These are phyloP conservation scores for Cladosporium oxysporum DNA, from an alignment of 2,329 filamentous ascomycete genomes.

Conservation along the genomic window DNA sequence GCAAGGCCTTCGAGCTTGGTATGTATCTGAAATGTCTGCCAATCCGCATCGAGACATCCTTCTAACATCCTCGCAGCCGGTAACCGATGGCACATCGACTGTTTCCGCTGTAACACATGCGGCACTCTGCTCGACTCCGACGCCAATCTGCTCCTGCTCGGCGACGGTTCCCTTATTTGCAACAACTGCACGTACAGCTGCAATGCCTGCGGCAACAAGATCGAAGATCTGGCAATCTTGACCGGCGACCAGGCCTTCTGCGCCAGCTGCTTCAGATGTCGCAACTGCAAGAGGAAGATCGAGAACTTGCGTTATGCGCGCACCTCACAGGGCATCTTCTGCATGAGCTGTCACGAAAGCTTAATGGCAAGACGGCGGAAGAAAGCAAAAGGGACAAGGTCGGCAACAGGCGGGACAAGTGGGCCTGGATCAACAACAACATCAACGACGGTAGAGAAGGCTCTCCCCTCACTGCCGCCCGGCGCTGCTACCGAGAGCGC, in stretches of 20 bases:
- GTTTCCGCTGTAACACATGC: slow-evolving; percentile 97
- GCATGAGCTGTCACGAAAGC: slow-evolving; percentile 97
- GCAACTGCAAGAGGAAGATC: slow-evolving; percentile 98
- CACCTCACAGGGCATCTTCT: slow-evolving; percentile 97
- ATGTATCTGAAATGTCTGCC: slow-evolving; percentile 39
- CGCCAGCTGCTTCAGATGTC: slow-evolving; percentile 92
- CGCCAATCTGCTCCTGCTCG: slow-evolving; percentile 92
- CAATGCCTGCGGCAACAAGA: slow-evolving; percentile 94
- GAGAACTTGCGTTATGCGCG: slow-evolving; percentile 97
- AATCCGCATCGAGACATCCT: slow-evolving; percentile 21
- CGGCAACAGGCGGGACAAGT: slow-evolving; percentile 39
- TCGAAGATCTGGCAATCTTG: slow-evolving; percentile 94
- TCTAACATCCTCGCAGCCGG: slow-evolving; percentile 64
- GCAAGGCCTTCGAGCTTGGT: slow-evolving; percentile 98
- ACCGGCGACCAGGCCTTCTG: slow-evolving; percentile 98
- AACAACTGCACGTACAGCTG: slow-evolving; percentile 99
- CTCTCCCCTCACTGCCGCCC: slow-evolving; percentile 84
- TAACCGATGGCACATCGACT: slow-evolving; percentile 98
- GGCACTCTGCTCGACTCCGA: slow-evolving; percentile 95
- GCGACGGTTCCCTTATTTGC: slow-evolving; percentile 96
- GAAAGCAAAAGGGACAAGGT: slow-evolving; percentile 63
- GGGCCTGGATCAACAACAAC: slow-evolving; percentile 23
- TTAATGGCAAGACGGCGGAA: slow-evolving; percentile 91
- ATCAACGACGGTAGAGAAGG: slow-evolving; percentile 69
- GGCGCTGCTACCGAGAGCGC: slow-evolving; percentile 65